Evolutionary conservation across 805 yeast species (phyloP).

Genomic region (Starmerella powellii): DNA sequence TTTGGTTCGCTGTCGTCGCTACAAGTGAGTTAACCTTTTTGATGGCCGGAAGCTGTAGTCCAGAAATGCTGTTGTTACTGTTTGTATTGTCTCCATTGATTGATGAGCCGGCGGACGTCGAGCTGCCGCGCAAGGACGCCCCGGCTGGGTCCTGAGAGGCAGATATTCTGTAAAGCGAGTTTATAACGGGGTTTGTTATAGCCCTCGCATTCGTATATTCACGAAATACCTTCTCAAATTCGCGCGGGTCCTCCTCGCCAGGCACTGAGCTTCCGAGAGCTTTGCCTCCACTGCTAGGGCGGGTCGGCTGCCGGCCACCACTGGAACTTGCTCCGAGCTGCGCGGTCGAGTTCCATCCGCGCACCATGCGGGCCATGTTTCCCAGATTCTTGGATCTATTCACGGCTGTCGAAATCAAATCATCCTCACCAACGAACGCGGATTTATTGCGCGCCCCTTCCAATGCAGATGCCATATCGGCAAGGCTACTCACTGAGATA

Average conservation of each 20-base stretch:
- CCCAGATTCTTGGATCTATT: conserved; percentile 17
- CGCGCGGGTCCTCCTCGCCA: conserved; percentile 19
- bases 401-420: conserved; percentile 21
- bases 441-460: conserved; percentile 17
- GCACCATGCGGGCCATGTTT: conserved; percentile 19
- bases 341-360: conserved; percentile 11
- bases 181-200: conserved; percentile 17
- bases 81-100: background rate
- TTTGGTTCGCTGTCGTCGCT: conserved; percentile 23
- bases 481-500: conserved; percentile 21
- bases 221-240: conserved; percentile 19
- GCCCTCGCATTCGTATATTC: conserved; percentile 20
- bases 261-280: background rate
- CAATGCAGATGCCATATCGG: conserved; percentile 23
- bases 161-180: conserved; percentile 12
- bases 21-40: conserved; percentile 19
- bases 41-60: conserved; percentile 8
- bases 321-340: background rate
- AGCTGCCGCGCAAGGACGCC: background rate
- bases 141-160: background rate
- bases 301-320: background rate
- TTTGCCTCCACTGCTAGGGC: background rate
- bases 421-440: conserved; percentile 22
- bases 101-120: conserved; percentile 2
- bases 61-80: background rate